A percentile compares a stretch with the other conserved stretches of the same genome.
These are phyloP conservation scores for Eudorina sp. DNA, from an alignment of 139 green algal species.

Conservation along the genomic window DNA sequence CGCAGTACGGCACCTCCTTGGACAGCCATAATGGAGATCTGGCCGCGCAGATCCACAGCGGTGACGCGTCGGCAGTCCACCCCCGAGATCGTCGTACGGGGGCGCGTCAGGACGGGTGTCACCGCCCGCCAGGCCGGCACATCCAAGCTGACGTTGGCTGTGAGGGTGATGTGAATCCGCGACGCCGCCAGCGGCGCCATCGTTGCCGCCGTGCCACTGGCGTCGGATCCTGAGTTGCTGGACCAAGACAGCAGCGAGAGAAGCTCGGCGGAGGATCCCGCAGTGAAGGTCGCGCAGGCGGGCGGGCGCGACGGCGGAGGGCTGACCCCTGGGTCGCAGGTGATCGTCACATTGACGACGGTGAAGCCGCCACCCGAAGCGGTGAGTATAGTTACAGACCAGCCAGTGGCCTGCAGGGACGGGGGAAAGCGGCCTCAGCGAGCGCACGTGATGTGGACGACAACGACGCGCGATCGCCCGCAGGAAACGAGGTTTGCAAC, in stretches of 20 bases:
- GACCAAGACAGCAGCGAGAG: not conserved
- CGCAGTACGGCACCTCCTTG: not conserved
- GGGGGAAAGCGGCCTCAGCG: too few species aligned
- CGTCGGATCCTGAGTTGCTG: not conserved
- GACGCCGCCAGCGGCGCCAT: not conserved
- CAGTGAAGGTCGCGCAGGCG: slow-evolving; percentile 1
- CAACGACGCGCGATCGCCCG: too few species aligned
- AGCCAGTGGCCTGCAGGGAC: not conserved
- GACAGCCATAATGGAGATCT: not conserved
- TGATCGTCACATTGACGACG: slow-evolving; percentile 4
- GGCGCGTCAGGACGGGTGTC: not conserved
- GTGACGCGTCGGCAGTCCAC: slow-evolving; percentile 1
- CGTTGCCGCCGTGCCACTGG: too few species aligned
- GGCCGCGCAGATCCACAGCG: not conserved
- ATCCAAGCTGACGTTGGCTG: slow-evolving; percentile 21
- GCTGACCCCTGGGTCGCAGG: not conserved
- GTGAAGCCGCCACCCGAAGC: not conserved
- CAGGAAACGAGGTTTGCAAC: too few species aligned
- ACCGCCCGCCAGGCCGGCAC: not conserved
- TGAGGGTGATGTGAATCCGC: not conserved
- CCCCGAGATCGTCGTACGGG: not conserved
- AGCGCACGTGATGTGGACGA: too few species aligned
- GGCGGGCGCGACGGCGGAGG: not conserved
- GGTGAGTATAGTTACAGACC: not conserved
- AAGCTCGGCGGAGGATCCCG: not conserved